Evolutionary conservation across 768 basidiomycete genomes (phyloP), one percentile per base, ranked within the genome.

Genomic region (Lyophyllum atratum): DNA sequence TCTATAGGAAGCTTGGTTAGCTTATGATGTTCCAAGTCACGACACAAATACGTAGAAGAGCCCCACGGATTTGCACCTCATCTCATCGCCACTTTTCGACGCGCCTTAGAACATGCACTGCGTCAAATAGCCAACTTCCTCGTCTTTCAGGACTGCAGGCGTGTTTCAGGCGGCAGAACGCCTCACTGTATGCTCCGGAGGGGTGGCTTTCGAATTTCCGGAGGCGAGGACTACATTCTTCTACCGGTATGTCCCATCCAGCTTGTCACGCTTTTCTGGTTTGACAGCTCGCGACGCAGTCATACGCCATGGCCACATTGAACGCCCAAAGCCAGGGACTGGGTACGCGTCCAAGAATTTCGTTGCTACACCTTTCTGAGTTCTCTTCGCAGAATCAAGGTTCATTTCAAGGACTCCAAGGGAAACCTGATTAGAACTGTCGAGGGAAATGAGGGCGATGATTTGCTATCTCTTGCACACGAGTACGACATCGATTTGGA

Each of bases 401-500:
- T 98, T 12, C 86, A 91, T 67, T 99, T 96, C 79, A 87, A 90
- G 60, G 93, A 96, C 70, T 79, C 92, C 9, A 93, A 92, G 65
- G 96, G 94, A 3, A 79, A 79, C 29, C 76, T 82, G n/a, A 78
- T 97, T 42, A 92, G 89, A 73, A 95, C 90, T 0, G 85, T 97
- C 9, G 92, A 98, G 69, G 96, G 83, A 2, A 95, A 90, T 69
- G 94, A 95, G 66, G 97, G 95, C 11, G 96, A 99, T 68, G 93
- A 97, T 68, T 74, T 99, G 34, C 76, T 99, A 31, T 86, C 87
- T 22, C 78, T 99, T 53, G 95, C 95, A 5, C 95, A 97, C 66
- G 95, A 97, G 70, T 86, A 96, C 67, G 96, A 98, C 64, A 85
- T 99, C 53, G 96, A 98, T 69, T 79, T 98, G 19, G 96, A 98